Conservation (phyloP, 441 rosid species). For the Erodium trifolium region DNA sequence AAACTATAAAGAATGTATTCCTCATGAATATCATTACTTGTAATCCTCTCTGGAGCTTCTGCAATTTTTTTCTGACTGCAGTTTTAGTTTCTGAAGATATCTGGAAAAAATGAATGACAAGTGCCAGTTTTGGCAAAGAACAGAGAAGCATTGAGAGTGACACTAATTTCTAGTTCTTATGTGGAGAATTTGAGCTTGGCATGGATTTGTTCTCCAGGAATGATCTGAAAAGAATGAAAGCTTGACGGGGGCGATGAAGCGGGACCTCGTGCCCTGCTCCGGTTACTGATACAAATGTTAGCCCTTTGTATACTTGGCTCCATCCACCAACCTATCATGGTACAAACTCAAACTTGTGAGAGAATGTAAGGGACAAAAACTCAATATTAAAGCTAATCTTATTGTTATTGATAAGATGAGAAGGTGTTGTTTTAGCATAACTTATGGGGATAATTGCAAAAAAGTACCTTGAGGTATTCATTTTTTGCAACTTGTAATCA, state of each 20-base stretch:
- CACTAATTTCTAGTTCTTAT: not conserved
- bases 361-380: too few relatives aligned
- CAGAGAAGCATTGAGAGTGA: not conserved
- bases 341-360: too few relatives aligned
- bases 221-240: conserved; percentile 70
- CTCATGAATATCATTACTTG: not conserved
- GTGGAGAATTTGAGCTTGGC: conserved; percentile 30
- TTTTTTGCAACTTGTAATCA: too few relatives aligned
- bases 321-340: conserved; percentile 75
- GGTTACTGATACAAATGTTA: conserved; percentile 64
- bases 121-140: not conserved
- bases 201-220: conserved; percentile 63
- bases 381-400: too few relatives aligned
- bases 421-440: too few relatives aligned
- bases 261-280: conserved; percentile 97
- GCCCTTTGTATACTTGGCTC: conserved; percentile 79
- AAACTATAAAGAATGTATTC: too few relatives aligned
- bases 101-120: not conserved
- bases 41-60: not conserved
- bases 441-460: too few relatives aligned
- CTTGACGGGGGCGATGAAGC: conserved; percentile 63
- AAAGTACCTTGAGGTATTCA: too few relatives aligned
- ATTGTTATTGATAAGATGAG: too few relatives aligned
- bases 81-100: not conserved
- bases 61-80: not conserved